These are phyloP conservation scores for Parsonsia alboflavescens DNA, from an alignment of 257 asterid genomes.

Conservation along the genomic window DNA sequence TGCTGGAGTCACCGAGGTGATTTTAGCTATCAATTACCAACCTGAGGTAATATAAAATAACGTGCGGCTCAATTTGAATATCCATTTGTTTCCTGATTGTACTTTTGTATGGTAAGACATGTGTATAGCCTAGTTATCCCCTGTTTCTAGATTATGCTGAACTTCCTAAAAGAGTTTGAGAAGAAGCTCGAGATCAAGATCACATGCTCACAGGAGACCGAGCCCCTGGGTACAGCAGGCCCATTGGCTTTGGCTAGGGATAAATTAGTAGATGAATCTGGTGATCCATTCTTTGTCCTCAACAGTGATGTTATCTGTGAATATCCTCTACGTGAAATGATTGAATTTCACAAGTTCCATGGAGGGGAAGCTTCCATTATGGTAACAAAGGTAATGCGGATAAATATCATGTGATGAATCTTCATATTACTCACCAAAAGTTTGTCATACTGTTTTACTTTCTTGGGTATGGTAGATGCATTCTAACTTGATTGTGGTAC, in stretches of 20 bases:
- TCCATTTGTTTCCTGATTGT: background rate
- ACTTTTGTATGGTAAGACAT: background rate
- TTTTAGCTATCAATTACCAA: constrained; percentile 79
- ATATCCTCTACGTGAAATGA: constrained; percentile 68
- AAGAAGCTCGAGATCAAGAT: constrained; percentile 71
- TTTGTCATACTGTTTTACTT: background rate
- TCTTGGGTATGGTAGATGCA: background rate
- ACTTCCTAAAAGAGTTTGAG: constrained; percentile 74
- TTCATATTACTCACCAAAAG: background rate
- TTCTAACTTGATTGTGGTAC: background rate
- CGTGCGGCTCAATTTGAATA: background rate
- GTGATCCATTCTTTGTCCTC: constrained; percentile 78
- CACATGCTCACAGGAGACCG: constrained; percentile 79
- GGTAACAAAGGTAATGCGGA: constrained; percentile 50
- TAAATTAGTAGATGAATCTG: constrained; percentile 53
- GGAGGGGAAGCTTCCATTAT: constrained; percentile 80
- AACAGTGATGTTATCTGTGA: constrained; percentile 83
- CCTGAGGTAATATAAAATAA: constrained; percentile 52
- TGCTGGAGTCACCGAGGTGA: constrained; percentile 77
- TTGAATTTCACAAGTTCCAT: constrained; percentile 70
- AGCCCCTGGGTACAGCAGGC: constrained; percentile 95
- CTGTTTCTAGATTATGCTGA: constrained; percentile 57
- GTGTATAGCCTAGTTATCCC: constrained; percentile 4
- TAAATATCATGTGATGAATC: background rate
- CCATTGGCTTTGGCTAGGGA: constrained; percentile 90